A percentile compares a stretch with the other conserved stretches of the same genome.
These are phyloP conservation scores for Pelargonium myrrhifolium DNA, from an alignment of 441 rosid genomes.

Conservation along the genomic window DNA sequence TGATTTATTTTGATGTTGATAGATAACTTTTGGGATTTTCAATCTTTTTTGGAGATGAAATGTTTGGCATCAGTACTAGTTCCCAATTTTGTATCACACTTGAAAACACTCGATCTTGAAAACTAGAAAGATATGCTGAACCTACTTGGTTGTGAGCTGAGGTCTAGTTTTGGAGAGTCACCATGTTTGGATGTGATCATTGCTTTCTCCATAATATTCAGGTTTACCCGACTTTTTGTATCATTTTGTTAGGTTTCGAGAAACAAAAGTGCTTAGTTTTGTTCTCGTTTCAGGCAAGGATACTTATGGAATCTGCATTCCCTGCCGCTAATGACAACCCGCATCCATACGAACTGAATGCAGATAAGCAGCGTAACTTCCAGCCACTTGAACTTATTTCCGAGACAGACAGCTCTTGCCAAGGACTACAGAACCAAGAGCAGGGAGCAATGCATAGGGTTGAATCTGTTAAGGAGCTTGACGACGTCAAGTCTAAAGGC, in stretches of 20 bases:
- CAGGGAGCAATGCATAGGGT: too few relatives aligned
- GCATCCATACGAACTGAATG: slow-evolving; percentile 25
- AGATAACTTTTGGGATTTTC: background rate
- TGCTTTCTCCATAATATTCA: background rate
- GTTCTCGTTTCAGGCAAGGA: slow-evolving; percentile 60
- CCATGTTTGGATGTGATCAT: background rate
- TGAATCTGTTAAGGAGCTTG: slow-evolving; percentile 25
- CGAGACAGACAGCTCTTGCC: slow-evolving; percentile 22
- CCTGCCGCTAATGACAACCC: slow-evolving; percentile 35
- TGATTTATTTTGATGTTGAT: background rate
- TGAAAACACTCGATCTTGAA: too few relatives aligned
- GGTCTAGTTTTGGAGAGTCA: background rate
- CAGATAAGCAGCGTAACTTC: slow-evolving; percentile 26
- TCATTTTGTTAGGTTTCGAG: background rate
- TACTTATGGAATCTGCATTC: slow-evolving; percentile 54
- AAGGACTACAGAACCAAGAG: too few relatives aligned
- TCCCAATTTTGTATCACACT: too few relatives aligned
- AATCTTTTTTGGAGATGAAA: too few relatives aligned
- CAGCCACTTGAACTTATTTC: slow-evolving; percentile 30
- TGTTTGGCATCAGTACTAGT: too few relatives aligned
- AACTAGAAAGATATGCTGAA: background rate
- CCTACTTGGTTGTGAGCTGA: background rate
- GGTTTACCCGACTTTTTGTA: background rate
- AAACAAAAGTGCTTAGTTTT: slow-evolving; percentile 10
- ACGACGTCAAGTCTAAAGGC: slow-evolving; percentile 46